These are phyloP conservation scores for Inga laurina DNA, from an alignment of 306 rosid genomes.

Conservation along the genomic window DNA sequence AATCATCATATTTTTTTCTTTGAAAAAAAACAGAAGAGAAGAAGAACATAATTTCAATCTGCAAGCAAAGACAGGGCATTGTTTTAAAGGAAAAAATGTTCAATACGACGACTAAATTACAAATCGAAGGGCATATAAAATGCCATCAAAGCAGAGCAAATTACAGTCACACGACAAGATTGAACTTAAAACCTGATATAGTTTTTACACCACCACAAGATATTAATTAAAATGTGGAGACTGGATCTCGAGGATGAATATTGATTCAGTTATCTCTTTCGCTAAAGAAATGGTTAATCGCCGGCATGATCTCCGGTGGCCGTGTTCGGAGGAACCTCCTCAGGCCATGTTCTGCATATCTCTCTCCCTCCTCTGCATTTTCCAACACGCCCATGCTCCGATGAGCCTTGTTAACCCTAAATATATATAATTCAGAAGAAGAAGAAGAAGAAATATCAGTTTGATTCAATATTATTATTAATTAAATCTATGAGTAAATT, in stretches of 20 bases:
- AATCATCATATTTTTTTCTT: not conserved
- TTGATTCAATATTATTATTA: not conserved
- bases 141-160: not conserved
- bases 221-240: not conserved
- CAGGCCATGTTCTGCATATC: conserved; percentile 66
- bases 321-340: conserved; percentile 83
- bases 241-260: not conserved
- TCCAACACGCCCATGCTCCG: conserved; percentile 70
- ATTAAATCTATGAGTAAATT: not conserved
- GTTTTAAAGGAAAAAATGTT: no score
- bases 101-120: not conserved
- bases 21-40: not conserved
- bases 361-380: conserved; percentile 79
- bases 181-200: not conserved
- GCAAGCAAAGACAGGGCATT: not conserved
- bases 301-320: conserved; percentile 79
- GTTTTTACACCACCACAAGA: not conserved
- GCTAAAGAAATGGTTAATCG: conserved; percentile 75
- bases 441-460: not conserved
- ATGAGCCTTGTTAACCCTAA: conserved; percentile 59
- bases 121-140: not conserved
- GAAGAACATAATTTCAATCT: not conserved
- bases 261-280: conserved; percentile 40
- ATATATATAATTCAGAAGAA: conserved; percentile 22
- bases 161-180: not conserved